Base-by-base conservation (phyloP, 1,284 basidiomycete genomes). In the Ceratobasidium sp. region DNA sequence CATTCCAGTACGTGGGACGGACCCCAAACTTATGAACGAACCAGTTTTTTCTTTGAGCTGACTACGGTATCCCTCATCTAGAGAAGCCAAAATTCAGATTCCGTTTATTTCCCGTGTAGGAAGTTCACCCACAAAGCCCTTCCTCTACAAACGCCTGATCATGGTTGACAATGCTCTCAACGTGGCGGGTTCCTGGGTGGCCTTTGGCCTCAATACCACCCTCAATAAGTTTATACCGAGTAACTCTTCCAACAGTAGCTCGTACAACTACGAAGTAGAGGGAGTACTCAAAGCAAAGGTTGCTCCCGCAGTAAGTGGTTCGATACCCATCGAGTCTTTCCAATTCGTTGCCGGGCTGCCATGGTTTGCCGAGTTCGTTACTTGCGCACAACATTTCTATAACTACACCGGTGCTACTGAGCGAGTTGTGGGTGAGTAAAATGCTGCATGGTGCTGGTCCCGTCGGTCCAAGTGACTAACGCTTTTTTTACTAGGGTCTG, bases 11-110 rank as follows among this genome's bases (percentile, higher is more conserved):
- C 29, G 53, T 54, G 6, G 5, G n/a, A 2, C 2, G 8, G 53
- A n/a, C 25, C 52, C 29, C 52, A 10, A 15, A 22, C 20, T n/a
- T n/a, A n/a, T n/a, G n/a, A n/a, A n/a, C n/a, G n/a, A n/a, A n/a
- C n/a, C n/a, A n/a, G n/a, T n/a, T n/a, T n/a, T n/a, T n/a, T n/a
- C n/a, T n/a, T n/a, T n/a, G n/a, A n/a, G n/a, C n/a, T n/a, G n/a
- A n/a, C n/a, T n/a, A n/a, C n/a, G n/a, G 25, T 31, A 7, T 8
- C 25, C 3, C 34, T 13, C 10, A 13, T 25, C 20, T 15, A 54
- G 29, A 54, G 55, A 42, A 40, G 55, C 55, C 55, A 42, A 42
- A 35, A 57, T 57, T 25, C 35, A 57, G 31, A 57, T 57, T 20
- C 55, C 55, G 20, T 57, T 15, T 57, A 35, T 57, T 20, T 4